Evolutionary conservation across 495 filamentous ascomycete genomes (phyloP).

Genomic region (Podospora australis): DNA sequence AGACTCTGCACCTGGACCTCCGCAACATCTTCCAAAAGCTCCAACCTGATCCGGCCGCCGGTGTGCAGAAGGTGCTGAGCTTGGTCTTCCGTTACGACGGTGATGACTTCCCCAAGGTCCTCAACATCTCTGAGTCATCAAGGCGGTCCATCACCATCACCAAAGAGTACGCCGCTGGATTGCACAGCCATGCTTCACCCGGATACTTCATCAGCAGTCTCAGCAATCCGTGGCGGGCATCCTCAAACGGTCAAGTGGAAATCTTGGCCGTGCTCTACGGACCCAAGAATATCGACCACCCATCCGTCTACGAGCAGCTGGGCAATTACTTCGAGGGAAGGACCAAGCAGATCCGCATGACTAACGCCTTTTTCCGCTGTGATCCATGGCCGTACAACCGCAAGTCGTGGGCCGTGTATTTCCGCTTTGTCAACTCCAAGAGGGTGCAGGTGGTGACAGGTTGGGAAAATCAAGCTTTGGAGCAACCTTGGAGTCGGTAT

Average conservation of each 20-base stretch:
- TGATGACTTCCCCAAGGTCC: background rate
- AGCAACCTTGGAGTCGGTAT: conserved; percentile 19
- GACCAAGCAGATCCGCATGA: conserved; percentile 22
- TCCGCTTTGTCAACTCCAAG: conserved; percentile 18
- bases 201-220: conserved; percentile 2
- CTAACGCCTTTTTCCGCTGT: conserved; percentile 17
- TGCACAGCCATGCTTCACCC: background rate
- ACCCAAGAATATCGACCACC: conserved; percentile 14
- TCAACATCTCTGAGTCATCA: conserved; percentile 6
- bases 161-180: background rate
- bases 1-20: conserved; percentile 18
- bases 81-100: conserved; percentile 21
- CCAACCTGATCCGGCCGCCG: conserved; percentile 17
- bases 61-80: conserved; percentile 14
- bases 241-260: conserved; percentile 10
- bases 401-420: conserved; percentile 25
- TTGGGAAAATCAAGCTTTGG: conserved; percentile 24
- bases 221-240: conserved; percentile 8
- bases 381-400: conserved; percentile 19
- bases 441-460: conserved; percentile 22
- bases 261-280: conserved; percentile 23
- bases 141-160: background rate
- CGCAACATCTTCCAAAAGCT: conserved; percentile 12
- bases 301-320: conserved; percentile 19
- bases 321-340: conserved; percentile 17